Percentiles rank a stretch among this genome's conserved stretches.
These are phyloP conservation scores for Pestalotiopsis sp. DNA, from an alignment of 2,329 filamentous ascomycete genomes.

Conservation along the genomic window DNA sequence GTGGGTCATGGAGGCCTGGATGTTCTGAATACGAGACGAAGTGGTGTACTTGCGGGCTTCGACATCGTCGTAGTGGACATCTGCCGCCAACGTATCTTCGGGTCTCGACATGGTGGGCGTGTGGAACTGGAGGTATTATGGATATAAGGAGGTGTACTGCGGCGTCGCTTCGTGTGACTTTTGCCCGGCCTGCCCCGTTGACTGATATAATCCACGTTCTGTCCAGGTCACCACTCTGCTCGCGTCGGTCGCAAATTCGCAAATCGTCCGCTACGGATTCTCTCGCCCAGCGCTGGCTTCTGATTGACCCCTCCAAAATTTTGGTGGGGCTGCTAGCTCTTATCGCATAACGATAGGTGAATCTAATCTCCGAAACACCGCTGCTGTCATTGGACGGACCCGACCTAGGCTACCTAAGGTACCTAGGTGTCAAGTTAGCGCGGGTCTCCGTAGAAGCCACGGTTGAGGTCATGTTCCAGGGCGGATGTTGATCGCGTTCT, in stretches of 20 bases:
- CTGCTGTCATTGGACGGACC: background rate
- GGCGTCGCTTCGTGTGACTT: background rate
- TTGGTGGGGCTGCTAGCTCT: conserved; percentile 4
- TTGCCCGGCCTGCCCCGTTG: background rate
- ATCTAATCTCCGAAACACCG: conserved; percentile 1
- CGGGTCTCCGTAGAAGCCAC: conserved; percentile 1
- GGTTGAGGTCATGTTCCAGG: conserved; percentile 3
- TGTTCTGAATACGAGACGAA: conserved; percentile 90
- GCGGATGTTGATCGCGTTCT: background rate
- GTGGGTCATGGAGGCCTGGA: conserved; percentile 92
- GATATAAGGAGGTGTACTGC: background rate
- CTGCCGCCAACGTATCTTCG: conserved; percentile 93
- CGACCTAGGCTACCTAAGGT: too few species aligned
- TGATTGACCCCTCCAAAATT: conserved; percentile 14
- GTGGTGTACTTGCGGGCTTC: conserved; percentile 98
- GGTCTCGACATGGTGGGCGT: conserved; percentile 83
- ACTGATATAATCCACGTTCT: background rate
- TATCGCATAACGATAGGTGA: background rate
- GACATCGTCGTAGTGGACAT: conserved; percentile 95
- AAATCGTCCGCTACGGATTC: background rate
- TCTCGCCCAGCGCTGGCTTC: background rate
- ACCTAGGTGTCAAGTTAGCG: background rate
- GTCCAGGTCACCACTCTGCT: conserved; percentile 8
- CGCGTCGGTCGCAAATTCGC: conserved; percentile 1
- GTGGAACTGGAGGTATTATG: background rate